These are phyloP conservation scores for Abelmoschus esculentus DNA, from an alignment of 345 rosid species.

Conservation along the genomic window DNA sequence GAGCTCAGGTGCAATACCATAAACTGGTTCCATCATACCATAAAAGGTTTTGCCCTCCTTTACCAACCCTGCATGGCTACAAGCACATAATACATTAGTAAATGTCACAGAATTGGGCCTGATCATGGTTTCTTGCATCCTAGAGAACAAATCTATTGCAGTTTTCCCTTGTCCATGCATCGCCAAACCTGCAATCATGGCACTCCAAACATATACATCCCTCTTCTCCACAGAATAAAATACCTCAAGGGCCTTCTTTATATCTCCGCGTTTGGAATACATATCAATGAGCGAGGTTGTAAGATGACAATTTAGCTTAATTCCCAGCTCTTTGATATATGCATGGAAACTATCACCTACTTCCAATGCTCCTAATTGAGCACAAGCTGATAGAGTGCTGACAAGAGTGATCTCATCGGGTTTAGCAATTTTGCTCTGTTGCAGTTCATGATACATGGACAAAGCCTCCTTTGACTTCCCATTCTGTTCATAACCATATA, in stretches of 20 bases:
- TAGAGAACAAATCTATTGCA: constrained; percentile 46
- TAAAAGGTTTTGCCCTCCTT: constrained; percentile 48
- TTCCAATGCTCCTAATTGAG: constrained; percentile 58
- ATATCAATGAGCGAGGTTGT: constrained; percentile 64
- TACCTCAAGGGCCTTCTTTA: constrained; percentile 57
- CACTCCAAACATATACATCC: constrained; percentile 68
- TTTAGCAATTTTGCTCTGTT: constrained; percentile 28
- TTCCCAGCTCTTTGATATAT: constrained; percentile 38
- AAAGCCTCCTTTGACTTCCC: constrained; percentile 58
- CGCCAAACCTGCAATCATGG: constrained; percentile 70
- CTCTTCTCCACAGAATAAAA: constrained; percentile 37
- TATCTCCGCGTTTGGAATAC: constrained; percentile 74
- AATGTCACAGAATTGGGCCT: constrained; percentile 65
- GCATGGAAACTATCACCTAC: constrained; percentile 47
- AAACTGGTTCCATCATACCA: constrained; percentile 37
- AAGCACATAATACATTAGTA: constrained; percentile 55
- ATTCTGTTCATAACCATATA: constrained; percentile 64
- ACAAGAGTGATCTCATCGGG: constrained; percentile 58
- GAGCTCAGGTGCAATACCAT: constrained; percentile 48
- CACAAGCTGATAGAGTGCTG: constrained; percentile 55
- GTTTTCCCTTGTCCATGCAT: constrained; percentile 60
- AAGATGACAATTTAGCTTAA: constrained; percentile 46
- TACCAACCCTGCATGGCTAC: constrained; percentile 66
- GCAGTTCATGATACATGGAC: constrained; percentile 47
- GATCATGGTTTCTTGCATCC: constrained; percentile 46